phyloP scores from a whole-genome alignment of 139 green algal species.

The Raphidocelis subcapitata region DNA sequence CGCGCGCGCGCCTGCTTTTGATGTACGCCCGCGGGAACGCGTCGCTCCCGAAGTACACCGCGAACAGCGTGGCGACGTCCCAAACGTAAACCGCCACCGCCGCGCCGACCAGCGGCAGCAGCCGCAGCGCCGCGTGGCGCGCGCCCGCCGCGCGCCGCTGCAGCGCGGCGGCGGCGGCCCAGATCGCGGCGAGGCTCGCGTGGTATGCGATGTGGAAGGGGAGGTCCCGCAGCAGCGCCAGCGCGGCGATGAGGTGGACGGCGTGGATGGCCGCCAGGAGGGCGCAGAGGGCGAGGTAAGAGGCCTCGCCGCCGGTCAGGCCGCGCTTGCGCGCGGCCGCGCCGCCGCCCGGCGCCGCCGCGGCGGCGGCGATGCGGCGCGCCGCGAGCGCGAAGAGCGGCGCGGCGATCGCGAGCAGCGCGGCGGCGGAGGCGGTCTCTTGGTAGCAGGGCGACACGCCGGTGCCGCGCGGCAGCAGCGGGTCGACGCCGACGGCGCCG shows the following conservation, averaged over 20 bases:
- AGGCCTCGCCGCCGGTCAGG: conserved; percentile 16
- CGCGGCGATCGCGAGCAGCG: no score
- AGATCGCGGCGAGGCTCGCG: conserved; percentile 3
- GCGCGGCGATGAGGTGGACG: neutral
- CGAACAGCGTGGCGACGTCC: neutral
- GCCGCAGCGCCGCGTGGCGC: neutral
- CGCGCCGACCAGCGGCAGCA: conserved; percentile 15
- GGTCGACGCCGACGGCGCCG: no score
- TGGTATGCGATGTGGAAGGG: conserved; percentile 27
- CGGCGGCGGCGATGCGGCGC: no score
- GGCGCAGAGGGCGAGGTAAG: neutral
- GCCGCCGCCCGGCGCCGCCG: no score
- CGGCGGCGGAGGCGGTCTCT: no score
- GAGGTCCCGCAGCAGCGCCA: neutral
- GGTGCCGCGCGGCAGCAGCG: no score
- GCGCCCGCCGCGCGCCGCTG: neutral
- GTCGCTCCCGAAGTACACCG: no score
- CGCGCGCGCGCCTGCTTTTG: no score
- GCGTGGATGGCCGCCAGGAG: conserved; percentile 5
- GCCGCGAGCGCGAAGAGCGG: no score
- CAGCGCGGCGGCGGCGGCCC: conserved; percentile 7
- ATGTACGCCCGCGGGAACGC: no score
- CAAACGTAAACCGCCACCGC: conserved; percentile 8
- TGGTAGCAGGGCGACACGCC: no score
- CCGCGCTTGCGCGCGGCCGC: conserved; percentile 9